A percentile compares a stretch with the other conserved stretches of the same genome.
phyloP scores from a whole-genome alignment of 164 flowering plant genomes.

The Echeveria elegans region DNA sequence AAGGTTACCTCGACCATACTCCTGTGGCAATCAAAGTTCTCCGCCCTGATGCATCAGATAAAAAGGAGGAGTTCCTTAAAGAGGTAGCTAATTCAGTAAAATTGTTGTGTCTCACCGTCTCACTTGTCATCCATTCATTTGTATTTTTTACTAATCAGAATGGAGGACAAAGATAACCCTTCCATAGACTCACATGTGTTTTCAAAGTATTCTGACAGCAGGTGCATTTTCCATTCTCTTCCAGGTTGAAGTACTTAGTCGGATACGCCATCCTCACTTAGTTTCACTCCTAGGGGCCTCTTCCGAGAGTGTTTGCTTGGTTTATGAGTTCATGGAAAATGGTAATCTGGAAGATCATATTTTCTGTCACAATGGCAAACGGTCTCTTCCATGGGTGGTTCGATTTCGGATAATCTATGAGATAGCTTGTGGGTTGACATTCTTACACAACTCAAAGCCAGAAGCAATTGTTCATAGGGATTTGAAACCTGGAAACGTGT shows the following conservation, averaged over 20 bases:
- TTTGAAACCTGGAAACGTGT: constrained; percentile 77
- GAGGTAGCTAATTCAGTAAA: constrained; percentile 41
- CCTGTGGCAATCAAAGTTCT: constrained; percentile 88
- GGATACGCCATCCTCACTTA: constrained; percentile 64
- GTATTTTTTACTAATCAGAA: too few relatives aligned
- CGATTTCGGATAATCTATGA: constrained; percentile 59
- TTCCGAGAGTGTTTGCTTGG: constrained; percentile 68
- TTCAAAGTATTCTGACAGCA: neutral
- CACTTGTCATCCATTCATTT: neutral
- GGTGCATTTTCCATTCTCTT: neutral
- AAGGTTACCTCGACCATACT: constrained; percentile 64
- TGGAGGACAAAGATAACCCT: too few relatives aligned
- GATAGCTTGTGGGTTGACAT: constrained; percentile 77
- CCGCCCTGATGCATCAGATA: constrained; percentile 36
- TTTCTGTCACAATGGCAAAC: constrained; percentile 22
- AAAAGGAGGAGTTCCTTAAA: constrained; percentile 66
- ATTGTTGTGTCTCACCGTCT: neutral
- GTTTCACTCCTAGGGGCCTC: constrained; percentile 78
- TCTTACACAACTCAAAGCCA: constrained; percentile 65
- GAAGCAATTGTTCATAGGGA: constrained; percentile 79
- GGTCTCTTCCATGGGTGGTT: constrained; percentile 65
- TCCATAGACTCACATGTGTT: neutral
- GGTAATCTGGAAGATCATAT: constrained; percentile 70
- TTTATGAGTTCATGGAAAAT: constrained; percentile 80
- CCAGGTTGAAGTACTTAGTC: constrained; percentile 78